Base-by-base conservation (phyloP, 2,329 filamentous ascomycete genomes). In the Ramichloridium luteum region DNA sequence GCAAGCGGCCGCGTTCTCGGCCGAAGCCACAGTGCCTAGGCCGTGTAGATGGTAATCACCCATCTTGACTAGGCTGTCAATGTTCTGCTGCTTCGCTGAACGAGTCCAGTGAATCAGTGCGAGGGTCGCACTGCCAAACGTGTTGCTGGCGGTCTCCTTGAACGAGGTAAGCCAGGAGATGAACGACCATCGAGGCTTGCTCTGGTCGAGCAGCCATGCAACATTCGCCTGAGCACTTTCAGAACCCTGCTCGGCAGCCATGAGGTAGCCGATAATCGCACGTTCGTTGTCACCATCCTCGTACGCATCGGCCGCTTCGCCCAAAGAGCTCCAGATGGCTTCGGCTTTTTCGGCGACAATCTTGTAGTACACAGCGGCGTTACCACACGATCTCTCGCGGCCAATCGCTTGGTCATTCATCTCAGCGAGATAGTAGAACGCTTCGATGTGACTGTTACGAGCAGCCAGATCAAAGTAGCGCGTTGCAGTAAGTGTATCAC, bases 1-100 rank as follows among this genome's bases (percentile, higher is more conserved):
- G 61, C 90, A 98, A 27, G 80, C 77, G 0, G 86, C 85, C 4
- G 92, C 92, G 56, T 93, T 93, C 46, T 86, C 77, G 12, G 80
- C 62, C 43, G 92, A 80, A 0, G 64, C 48, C 5, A 39, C 12
- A 4, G 46, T 44, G 20, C 88, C 88, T 14, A 86, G 71, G 5
- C 90, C 90, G 34, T 13, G 9, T 17, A 93, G 75, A 56, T 98
- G 96, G 58, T 96, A 96, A 59, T 98, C 92, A 23, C 90, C 90
- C 80, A 96, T 93, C 61, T 98, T 98, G 43, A 98, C 81, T 40
- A 93, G 68, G 0, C 86, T 82, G 58, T 98, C 90, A 27, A 93
- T 79, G 44, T 98, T 98, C 28, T 77, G 72, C 54, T 98, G 92
- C 44, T 84, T 81, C 2, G 90, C 85, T 6, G 88, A 94, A 20